Base-by-base conservation (phyloP, 192 early-diverging fungal genomes). In the Coemansia sp. region DNA sequence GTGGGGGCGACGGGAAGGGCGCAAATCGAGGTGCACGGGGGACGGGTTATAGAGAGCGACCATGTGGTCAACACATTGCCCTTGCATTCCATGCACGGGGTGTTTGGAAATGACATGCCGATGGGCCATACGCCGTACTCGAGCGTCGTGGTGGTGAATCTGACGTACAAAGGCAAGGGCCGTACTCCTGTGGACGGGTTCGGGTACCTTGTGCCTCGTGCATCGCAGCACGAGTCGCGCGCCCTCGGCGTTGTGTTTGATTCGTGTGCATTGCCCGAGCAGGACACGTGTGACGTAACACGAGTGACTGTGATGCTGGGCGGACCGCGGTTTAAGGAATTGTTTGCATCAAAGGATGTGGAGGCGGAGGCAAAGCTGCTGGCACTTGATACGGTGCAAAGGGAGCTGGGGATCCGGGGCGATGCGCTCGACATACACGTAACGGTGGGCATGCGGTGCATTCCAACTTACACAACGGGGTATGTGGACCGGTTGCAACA, bases 251-350 rank as follows among this genome's bases (percentile, higher is more conserved):
- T 88, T 14, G 89, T 96, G 7, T 94, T 95, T 74, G 96, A 98
- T 67, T 93, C 92, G 11, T 88, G 87, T 50, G 16, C 41, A 45
- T 5, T 45, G 16, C 41, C 41, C 6, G 31, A 35, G 31, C 31
- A 35, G 8, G 31, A 35, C 31, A 35, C 31, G 31, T 35, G 31
- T 3, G 57, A 35, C 3, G 57, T 80, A 10, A 67, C 66, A 5
- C 77, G 92, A 21, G 65, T 96, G 6, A 96, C 94, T 4, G 92
- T 89, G 12, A 96, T 98, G 94, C 83, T 96, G 60, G 96, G 96
- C 51, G 95, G 95, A 0, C 80, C 91, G 58, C 77, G 82, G 56
- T 95, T 92, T 81, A 41, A 79, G 12, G 61, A 83, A 31, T 60
- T 83, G 19, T 86, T 90, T 6, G 60, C 31, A 4, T 26, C 72